Conservation (phyloP, 2,329 filamentous ascomycete genomes). For the Cercospora sp. region DNA sequence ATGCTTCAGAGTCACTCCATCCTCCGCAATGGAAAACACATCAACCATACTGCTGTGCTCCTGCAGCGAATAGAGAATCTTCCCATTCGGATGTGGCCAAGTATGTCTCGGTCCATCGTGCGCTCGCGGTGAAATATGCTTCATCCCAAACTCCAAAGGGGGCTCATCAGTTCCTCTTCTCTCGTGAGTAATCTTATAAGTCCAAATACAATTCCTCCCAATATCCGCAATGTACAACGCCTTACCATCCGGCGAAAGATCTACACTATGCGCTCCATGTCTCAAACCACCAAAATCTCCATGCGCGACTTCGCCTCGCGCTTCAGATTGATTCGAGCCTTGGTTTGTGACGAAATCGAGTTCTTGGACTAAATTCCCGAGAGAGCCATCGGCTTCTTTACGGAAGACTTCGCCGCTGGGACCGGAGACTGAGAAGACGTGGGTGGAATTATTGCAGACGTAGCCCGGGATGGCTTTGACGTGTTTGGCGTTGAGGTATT, state of each 20-base stretch:
- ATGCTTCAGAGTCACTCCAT: constrained; percentile 35
- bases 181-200: constrained; percentile 31
- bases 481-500: constrained; percentile 37
- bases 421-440: constrained; percentile 39
- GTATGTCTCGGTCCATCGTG: constrained; percentile 41
- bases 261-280: constrained; percentile 38
- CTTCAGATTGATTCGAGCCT: constrained; percentile 32
- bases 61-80: constrained; percentile 38
- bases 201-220: constrained; percentile 41
- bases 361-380: constrained; percentile 37
- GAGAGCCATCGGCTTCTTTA: constrained; percentile 33
- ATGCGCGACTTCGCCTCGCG: constrained; percentile 35
- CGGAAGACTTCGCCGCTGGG: constrained; percentile 39
- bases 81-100: constrained; percentile 39
- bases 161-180: constrained; percentile 24
- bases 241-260: constrained; percentile 36
- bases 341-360: constrained; percentile 36
- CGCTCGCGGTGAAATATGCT: constrained; percentile 34
- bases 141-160: constrained; percentile 32
- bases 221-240: constrained; percentile 39
- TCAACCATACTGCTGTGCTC: constrained; percentile 42
- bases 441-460: constrained; percentile 34
- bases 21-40: constrained; percentile 33
- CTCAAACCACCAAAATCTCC: constrained; percentile 40
- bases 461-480: constrained; percentile 38